Evolutionary conservation across 768 basidiomycete genomes (phyloP).

Genomic region (Crucibulum laeve): DNA sequence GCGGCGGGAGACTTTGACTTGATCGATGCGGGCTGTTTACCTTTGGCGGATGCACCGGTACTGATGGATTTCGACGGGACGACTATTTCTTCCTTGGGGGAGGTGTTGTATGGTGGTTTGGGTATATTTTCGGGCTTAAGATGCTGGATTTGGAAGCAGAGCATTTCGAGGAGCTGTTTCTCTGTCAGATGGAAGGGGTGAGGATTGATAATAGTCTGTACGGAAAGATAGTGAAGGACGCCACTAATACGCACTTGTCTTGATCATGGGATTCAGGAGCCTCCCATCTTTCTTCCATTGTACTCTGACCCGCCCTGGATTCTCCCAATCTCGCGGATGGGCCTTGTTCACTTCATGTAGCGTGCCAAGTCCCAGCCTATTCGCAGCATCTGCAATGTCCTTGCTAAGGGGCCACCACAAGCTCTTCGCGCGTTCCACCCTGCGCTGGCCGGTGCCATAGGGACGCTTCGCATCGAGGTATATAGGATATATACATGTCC

Average conservation of each 20-base stretch:
- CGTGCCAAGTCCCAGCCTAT: conserved; percentile 68
- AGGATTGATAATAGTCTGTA: too few species aligned
- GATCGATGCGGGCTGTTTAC: conserved; percentile 44
- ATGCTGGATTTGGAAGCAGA: conserved; percentile 69
- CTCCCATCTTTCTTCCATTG: conserved; percentile 83
- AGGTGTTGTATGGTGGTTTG: conserved; percentile 52
- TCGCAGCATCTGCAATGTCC: conserved; percentile 85
- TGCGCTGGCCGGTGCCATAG: conserved; percentile 76
- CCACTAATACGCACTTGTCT: conserved; percentile 58
- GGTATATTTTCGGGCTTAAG: conserved; percentile 70
- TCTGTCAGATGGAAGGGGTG: conserved; percentile 36
- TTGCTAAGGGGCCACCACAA: conserved; percentile 96
- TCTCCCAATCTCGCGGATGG: conserved; percentile 97
- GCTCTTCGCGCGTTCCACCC: conserved; percentile 73
- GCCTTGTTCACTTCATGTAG: conserved; percentile 88
- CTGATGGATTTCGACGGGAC: conserved; percentile 22
- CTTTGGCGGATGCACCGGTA: conserved; percentile 34
- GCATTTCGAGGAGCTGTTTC: conserved; percentile 73
- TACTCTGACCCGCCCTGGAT: conserved; percentile 92
- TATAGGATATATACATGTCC: conserved; percentile 95
- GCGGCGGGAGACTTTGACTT: conserved; percentile 40
- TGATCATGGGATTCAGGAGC: conserved; percentile 63
- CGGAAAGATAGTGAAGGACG: neutral
- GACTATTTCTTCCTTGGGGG: conserved; percentile 20
- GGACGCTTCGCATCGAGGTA: conserved; percentile 95